These are phyloP conservation scores for Lasiodiplodia sp. DNA, from an alignment of 2,329 filamentous ascomycete species.

Conservation along the genomic window DNA sequence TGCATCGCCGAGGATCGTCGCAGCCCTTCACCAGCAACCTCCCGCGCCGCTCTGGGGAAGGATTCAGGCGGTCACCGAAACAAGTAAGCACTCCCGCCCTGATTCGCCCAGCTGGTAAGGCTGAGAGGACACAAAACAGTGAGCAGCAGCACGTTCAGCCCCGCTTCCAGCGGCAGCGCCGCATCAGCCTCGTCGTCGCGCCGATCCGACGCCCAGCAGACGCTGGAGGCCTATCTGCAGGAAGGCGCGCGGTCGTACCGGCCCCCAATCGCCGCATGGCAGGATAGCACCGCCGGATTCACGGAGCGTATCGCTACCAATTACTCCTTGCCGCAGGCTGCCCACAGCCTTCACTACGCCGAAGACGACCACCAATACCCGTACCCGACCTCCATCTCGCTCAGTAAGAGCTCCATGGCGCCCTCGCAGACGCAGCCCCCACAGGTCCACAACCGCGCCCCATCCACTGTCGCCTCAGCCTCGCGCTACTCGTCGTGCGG, in stretches of 20 bases:
- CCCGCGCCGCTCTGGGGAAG: constrained; percentile 23
- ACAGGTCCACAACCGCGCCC: constrained; percentile 23
- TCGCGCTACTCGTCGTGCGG: constrained; percentile 21
- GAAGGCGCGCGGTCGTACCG: constrained; percentile 5
- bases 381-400: constrained; percentile 15
- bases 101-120: constrained; percentile 23
- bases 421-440: constrained; percentile 16
- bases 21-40: constrained; percentile 13
- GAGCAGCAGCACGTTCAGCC: not conserved
- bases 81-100: constrained; percentile 28
- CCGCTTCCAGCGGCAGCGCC: constrained; percentile 10
- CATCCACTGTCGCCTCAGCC: constrained; percentile 1
- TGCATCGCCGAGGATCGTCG: constrained; percentile 1
- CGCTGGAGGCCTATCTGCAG: constrained; percentile 23
- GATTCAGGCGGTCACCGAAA: constrained; percentile 29
- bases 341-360: not conserved
- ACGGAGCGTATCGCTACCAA: constrained; percentile 21
- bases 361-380: constrained; percentile 14
- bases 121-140: constrained; percentile 20
- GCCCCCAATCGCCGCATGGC: constrained; percentile 23
- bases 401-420: constrained; percentile 22
- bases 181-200: constrained; percentile 21
- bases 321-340: constrained; percentile 20
- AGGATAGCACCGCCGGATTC: constrained; percentile 7
- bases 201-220: constrained; percentile 3